These are phyloP conservation scores for Teratosphaeria destructans DNA, from an alignment of 2,329 filamentous ascomycete species.

Conservation along the genomic window DNA sequence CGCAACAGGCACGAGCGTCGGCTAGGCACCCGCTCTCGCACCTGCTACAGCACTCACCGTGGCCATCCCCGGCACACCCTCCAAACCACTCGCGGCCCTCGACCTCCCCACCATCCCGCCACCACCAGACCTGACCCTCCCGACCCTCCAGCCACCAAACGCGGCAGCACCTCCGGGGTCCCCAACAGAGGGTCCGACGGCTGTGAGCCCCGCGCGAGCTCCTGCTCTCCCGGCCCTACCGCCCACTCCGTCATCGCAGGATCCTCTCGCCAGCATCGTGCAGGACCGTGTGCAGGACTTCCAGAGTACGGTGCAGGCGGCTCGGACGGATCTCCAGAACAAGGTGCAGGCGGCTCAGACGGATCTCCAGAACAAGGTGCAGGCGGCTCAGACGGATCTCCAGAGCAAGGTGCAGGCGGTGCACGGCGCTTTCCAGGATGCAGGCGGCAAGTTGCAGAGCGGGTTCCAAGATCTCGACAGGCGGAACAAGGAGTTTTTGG, in stretches of 20 bases:
- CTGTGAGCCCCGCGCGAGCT: neutral
- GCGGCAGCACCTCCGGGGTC: neutral
- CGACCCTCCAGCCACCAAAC: neutral
- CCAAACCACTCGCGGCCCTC: slow-evolving; percentile 7
- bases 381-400: neutral
- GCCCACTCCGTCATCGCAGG: neutral
- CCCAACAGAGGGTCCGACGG: neutral
- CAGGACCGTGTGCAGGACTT: neutral
- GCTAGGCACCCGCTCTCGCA: neutral
- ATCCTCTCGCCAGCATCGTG: neutral
- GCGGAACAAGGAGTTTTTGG: neutral
- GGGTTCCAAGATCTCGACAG: neutral
- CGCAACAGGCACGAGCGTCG: slow-evolving; percentile 5
- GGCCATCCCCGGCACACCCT: neutral
- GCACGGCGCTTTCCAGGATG: neutral
- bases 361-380: neutral
- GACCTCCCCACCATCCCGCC: neutral
- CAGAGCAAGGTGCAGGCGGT: neutral
- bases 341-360: neutral
- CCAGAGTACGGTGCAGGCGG: neutral
- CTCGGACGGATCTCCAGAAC: neutral
- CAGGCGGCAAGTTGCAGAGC: neutral
- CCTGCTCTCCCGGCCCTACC: neutral
- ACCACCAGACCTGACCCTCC: neutral
- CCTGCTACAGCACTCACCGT: neutral